phyloP scores from a whole-genome alignment of 805 yeast species.

The Pichia paraexigua region DNA sequence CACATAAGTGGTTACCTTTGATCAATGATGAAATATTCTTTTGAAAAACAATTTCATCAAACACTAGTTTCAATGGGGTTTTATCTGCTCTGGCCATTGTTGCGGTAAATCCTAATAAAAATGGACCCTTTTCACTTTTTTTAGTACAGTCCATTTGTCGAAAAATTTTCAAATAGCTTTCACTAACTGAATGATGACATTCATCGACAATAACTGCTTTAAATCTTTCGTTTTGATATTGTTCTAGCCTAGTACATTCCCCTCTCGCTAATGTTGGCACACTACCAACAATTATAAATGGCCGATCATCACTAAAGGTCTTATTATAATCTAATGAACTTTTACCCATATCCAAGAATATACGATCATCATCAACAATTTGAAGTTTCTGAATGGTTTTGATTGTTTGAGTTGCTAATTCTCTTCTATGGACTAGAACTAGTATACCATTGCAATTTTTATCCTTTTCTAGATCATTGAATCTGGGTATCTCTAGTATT shows the following conservation, averaged over 20 bases:
- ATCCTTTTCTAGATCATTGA: conserved; percentile 20
- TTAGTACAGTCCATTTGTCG: conserved; percentile 23
- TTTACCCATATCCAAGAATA: conserved; percentile 58
- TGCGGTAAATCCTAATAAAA: conserved; percentile 81
- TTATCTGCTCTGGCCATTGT: conserved; percentile 77
- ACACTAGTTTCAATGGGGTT: conserved; percentile 44
- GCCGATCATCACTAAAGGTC: conserved; percentile 13
- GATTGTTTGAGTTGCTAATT: conserved; percentile 66
- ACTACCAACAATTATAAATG: conserved; percentile 59
- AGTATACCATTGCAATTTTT: conserved; percentile 32
- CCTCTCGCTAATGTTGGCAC: conserved; percentile 53
- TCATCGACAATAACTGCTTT: conserved; percentile 80
- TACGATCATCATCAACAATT: conserved; percentile 10
- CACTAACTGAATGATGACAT: conserved; percentile 85
- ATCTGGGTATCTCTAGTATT: conserved; percentile 17
- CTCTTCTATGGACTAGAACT: conserved; percentile 75
- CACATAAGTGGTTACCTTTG: conserved; percentile 57
- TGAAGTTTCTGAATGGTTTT: conserved; percentile 36
- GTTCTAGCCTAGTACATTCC: conserved; percentile 33
- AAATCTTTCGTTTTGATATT: conserved; percentile 50
- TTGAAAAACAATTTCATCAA: conserved; percentile 71
- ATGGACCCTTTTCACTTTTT: conserved; percentile 39
- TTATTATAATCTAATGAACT: conserved; percentile 25
- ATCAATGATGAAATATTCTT: conserved; percentile 61
- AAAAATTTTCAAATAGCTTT: conserved; percentile 55